A percentile compares a stretch with the other conserved stretches of the same genome.
phyloP scores from a whole-genome alignment of 169 alveolate genomes.

The Plasmodium berghei region DNA sequence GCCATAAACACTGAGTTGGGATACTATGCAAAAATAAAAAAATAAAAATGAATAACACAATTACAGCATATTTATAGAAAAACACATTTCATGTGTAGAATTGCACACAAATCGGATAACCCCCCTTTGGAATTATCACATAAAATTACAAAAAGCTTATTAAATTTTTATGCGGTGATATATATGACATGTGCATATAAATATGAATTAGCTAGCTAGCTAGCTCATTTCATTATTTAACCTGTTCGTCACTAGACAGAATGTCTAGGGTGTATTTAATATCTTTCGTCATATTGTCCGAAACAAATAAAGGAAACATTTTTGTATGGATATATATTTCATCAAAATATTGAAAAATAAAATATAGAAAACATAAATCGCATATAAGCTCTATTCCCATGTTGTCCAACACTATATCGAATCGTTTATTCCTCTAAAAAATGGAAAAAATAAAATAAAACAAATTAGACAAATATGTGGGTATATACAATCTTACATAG shows the following conservation, averaged over 20 bases:
- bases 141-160: too few species aligned
- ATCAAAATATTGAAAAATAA: conserved; percentile 29
- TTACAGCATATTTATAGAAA: neutral
- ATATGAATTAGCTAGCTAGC: neutral
- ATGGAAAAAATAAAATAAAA: neutral
- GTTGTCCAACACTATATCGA: conserved; percentile 68
- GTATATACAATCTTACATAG: neutral
- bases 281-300: conserved; percentile 67
- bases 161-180: neutral
- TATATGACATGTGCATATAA: neutral
- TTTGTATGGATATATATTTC: conserved; percentile 47
- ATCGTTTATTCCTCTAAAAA: conserved; percentile 19
- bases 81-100: neutral
- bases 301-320: conserved; percentile 50
- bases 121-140: too few species aligned
- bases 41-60: neutral
- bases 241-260: conserved; percentile 36
- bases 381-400: conserved; percentile 67
- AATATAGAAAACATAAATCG: conserved; percentile 47
- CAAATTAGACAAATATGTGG: neutral
- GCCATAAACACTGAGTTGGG: conserved; percentile 72
- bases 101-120: neutral
- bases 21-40: conserved; percentile 20
- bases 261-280: conserved; percentile 25
- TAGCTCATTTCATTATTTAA: neutral